phyloP scores from a whole-genome alignment of 1,284 basidiomycete species.

The Melampsora abietis-canadensis region DNA sequence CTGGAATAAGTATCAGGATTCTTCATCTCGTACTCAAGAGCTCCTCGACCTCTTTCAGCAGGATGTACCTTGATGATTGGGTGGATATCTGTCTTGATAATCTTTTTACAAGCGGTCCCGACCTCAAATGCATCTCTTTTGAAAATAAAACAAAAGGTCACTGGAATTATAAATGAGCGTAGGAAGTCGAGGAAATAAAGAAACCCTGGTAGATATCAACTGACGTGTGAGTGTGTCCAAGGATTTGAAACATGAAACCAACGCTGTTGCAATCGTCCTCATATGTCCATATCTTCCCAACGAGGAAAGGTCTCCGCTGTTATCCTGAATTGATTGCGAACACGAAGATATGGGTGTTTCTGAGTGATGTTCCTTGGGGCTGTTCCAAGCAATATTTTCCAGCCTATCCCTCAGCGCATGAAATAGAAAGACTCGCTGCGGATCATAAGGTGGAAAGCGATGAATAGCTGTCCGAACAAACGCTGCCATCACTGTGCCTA shows the following conservation, averaged over 20 bases:
- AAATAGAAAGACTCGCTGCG: neutral
- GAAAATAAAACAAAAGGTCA: neutral
- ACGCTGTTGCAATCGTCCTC: neutral
- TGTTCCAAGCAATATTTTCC: neutral
- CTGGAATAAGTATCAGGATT: too few species aligned
- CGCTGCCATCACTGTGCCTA: neutral
- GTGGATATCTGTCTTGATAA: neutral
- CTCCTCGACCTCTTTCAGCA: too few species aligned
- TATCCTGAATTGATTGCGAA: neutral
- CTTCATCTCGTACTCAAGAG: too few species aligned
- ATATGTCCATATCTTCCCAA: neutral
- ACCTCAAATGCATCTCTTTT: neutral
- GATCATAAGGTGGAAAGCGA: constrained; percentile 2
- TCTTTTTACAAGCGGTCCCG: neutral
- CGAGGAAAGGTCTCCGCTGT: neutral
- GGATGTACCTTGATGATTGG: neutral
- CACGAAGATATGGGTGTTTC: neutral
- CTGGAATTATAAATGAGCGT: neutral
- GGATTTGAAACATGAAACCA: neutral
- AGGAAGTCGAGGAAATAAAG: too few species aligned
- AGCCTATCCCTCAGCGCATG: neutral
- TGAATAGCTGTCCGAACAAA: neutral
- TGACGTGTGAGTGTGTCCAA: neutral
- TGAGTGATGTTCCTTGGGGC: neutral
- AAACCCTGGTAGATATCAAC: neutral